A percentile compares a stretch with the other conserved stretches of the same genome.
Conservation (phyloP, 2,329 filamentous ascomycete species). For the Aaosphaeria pasadenensis region DNA sequence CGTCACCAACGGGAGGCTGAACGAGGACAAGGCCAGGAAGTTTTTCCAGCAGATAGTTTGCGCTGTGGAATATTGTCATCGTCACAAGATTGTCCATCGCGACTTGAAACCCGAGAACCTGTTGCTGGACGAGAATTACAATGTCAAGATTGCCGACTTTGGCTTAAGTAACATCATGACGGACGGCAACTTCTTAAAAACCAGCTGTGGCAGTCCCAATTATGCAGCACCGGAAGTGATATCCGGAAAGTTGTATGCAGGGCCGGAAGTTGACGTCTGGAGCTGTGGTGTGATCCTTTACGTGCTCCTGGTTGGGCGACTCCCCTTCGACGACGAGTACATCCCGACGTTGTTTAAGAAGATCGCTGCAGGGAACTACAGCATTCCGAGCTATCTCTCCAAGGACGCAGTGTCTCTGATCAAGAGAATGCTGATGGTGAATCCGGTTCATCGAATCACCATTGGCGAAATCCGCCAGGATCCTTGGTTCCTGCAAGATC, state of each 20-base stretch:
- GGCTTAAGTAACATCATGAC: conserved; percentile 99
- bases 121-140: conserved; percentile 88
- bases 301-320: conserved; percentile 61
- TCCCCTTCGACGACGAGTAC: conserved; percentile 98
- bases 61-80: conserved; percentile 97
- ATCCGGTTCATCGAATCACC: conserved; percentile 89
- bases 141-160: conserved; percentile 99
- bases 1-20: conserved; percentile 87
- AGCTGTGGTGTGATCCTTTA: conserved; percentile 86
- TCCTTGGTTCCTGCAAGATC: conserved; percentile 86
- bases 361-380: conserved; percentile 91
- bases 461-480: conserved; percentile 92
- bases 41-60: conserved; percentile 99
- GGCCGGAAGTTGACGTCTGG: conserved; percentile 98
- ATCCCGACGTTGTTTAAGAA: conserved; percentile 98
- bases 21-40: conserved; percentile 86
- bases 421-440: conserved; percentile 90
- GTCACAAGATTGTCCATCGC: conserved; percentile 97
- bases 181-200: conserved; percentile 98
- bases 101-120: conserved; percentile 97
- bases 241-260: conserved; percentile 94
- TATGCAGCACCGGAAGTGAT: conserved; percentile 98
- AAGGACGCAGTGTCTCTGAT: conserved; percentile 79
- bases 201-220: conserved; percentile 96
- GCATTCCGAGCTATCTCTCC: conserved; percentile 87